phyloP scores from a whole-genome alignment of 257 asterid genomes.

The Solanum peruvianum region DNA sequence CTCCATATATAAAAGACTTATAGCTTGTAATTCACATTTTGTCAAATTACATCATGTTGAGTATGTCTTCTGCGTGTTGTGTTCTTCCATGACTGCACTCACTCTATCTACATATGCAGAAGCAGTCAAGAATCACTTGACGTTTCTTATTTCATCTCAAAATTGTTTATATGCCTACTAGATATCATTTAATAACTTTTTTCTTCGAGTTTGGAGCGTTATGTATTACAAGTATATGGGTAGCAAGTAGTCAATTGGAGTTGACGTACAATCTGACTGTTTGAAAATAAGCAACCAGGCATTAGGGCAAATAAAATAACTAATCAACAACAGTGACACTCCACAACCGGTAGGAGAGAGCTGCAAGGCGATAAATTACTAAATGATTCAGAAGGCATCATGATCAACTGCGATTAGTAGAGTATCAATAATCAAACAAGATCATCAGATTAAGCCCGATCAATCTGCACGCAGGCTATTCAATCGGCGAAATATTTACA shows the following conservation, averaged over 20 bases:
- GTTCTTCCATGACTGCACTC: not conserved
- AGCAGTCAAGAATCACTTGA: not conserved
- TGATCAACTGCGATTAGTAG: not conserved
- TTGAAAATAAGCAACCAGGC: not conserved
- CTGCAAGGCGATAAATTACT: not conserved
- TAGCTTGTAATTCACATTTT: not conserved
- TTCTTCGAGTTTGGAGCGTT: not conserved
- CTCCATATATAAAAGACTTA: not conserved
- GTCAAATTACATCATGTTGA: not conserved
- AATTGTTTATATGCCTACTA: not conserved
- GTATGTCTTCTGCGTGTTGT: not conserved
- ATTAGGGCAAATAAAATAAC: not conserved
- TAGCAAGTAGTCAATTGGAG: not conserved
- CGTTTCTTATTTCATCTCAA: not conserved
- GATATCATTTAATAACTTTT: too few species aligned
- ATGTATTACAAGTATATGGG: not conserved
- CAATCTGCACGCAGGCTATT: not conserved
- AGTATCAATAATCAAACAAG: not conserved
- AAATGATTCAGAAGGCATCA: not conserved
- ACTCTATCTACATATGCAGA: not conserved
- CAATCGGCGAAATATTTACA: constrained; percentile 17
- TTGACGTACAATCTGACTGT: not conserved
- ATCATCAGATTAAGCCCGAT: not conserved
- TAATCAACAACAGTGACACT: not conserved
- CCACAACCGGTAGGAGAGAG: not conserved